Base-by-base conservation (phyloP, 371 early-diverging fungal genomes). In the Funneliformis caledonium region DNA sequence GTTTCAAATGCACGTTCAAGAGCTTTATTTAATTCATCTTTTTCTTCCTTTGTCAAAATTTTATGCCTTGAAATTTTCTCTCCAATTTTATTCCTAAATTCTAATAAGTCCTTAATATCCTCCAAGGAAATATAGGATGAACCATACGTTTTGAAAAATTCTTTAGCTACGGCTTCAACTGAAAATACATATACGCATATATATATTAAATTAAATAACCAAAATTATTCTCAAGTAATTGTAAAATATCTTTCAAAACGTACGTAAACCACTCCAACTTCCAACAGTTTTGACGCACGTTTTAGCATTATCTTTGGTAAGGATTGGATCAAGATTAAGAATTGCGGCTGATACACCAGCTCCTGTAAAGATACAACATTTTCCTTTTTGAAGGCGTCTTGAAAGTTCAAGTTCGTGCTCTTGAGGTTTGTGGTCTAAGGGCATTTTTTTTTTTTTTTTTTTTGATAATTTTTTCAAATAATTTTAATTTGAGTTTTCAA, bases 181-280 rank as follows among this genome's bases (percentile, higher is more conserved):
- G 0, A 22, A 8, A 8, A 8, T 26, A 26, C 26, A 26, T 26
- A 26, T 26, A 26, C 26, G 26, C 26, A 26, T 0, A 61, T 61
- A 22, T 61, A 61, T 26, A 26, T 8, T 22, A 22, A 61, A 8
- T 8, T 60, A 4, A n/a, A 12, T 61, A 9, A 22, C 19, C 26
- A n/a, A 61, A 61, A 1, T 26, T 22, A 8, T 61, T 61, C 2
- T 22, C 19, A 0, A n/a, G 19, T 61, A 61, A 19, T 22, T 3
- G 22, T 61, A 61, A n/a, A 61, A 19, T 22, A n/a, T 37, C 3
- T 4, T 22, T 12, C 8, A 19, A 61, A 61, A 61, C 61, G 22
- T 61, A 61, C 61, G 61, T 22, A 61, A 61, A 22, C 61, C 61
- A 61, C 22, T 26, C 61, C 61, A 61, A 61, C 61, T 61, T 5